Evolutionary conservation across 2,329 filamentous ascomycete species (phyloP).

Genomic region (Phyllosticta paracitricarpa): DNA sequence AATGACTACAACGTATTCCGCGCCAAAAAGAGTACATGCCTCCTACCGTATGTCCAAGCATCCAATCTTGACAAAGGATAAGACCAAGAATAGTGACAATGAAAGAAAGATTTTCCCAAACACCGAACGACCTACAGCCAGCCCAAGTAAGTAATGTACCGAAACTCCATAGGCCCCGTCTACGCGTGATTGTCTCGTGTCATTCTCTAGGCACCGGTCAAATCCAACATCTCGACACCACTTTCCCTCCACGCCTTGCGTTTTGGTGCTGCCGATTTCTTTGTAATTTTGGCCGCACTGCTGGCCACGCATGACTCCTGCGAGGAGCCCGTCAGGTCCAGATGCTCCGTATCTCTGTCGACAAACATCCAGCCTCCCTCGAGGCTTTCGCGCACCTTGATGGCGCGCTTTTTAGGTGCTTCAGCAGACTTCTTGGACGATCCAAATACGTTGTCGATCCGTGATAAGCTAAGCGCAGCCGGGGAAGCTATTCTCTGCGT

Average conservation of each 20-base stretch:
- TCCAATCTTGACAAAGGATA: too few species aligned
- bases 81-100: too few species aligned
- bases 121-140: too few species aligned
- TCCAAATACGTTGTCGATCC: constrained; percentile 23
- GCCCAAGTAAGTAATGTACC: too few species aligned
- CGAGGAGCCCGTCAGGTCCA: constrained; percentile 22
- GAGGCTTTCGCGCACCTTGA: constrained; percentile 20
- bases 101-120: too few species aligned
- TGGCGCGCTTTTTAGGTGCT: neutral
- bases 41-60: too few species aligned
- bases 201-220: constrained; percentile 13
- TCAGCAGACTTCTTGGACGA: neutral
- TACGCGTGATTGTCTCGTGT: neutral
- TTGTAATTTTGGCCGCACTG: neutral
- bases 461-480: constrained; percentile 3
- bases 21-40: too few species aligned
- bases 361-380: constrained; percentile 24
- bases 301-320: constrained; percentile 16
- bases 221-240: constrained; percentile 26
- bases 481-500: neutral
- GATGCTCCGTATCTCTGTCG: constrained; percentile 16
- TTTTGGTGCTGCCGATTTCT: constrained; percentile 10
- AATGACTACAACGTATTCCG: too few species aligned
- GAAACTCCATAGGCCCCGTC: neutral
- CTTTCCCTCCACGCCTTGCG: constrained; percentile 27